These are phyloP conservation scores for Hypoxylon sp. DNA, from an alignment of 2,329 filamentous ascomycete genomes.

Conservation along the genomic window DNA sequence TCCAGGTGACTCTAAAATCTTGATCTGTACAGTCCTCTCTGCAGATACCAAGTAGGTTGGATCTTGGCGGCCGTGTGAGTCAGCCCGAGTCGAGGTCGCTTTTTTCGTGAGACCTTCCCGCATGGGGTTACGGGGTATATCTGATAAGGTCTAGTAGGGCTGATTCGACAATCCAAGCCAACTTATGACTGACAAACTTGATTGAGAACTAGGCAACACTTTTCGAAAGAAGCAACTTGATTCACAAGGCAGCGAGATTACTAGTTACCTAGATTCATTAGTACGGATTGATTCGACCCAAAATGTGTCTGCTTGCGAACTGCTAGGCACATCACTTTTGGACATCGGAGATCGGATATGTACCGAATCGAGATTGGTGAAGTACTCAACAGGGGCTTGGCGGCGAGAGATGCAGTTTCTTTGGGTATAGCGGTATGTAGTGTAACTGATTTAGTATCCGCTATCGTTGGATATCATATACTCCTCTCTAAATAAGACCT, in stretches of 20 bases:
- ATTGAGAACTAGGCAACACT: conserved; percentile 3
- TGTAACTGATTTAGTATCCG: background rate
- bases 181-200: background rate
- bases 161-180: conserved; percentile 5
- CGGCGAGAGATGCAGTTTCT: background rate
- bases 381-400: conserved; percentile 11
- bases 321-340: background rate
- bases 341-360: conserved; percentile 32
- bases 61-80: conserved; percentile 3
- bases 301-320: background rate
- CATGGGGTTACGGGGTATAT: background rate
- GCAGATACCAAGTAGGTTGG: background rate
- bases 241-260: conserved; percentile 1
- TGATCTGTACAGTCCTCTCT: too few relatives aligned
- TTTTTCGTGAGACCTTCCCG: background rate
- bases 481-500: background rate
- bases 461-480: background rate
- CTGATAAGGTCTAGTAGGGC: conserved; percentile 14
- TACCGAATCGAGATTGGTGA: conserved; percentile 19
- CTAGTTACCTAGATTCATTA: too few relatives aligned
- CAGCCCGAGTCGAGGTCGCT: background rate
- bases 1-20: background rate
- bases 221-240: background rate
- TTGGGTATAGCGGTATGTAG: conserved; percentile 1
- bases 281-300: too few relatives aligned